Evolutionary conservation across 768 basidiomycete species (phyloP), one percentile per base, ranked within the genome.

Genomic region (Lyophyllum semitale): DNA sequence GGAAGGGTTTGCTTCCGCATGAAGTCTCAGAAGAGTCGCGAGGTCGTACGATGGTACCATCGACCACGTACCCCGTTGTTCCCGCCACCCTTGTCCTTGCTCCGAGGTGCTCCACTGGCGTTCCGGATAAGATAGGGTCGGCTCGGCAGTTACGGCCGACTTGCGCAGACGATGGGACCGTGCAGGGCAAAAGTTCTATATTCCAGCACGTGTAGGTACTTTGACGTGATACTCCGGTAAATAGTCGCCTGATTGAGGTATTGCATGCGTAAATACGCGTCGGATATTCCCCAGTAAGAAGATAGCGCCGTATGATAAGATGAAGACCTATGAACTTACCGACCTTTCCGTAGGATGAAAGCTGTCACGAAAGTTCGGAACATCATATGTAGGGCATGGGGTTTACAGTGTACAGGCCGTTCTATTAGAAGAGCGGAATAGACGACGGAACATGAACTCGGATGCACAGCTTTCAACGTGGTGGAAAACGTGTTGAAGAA

Each of bases 211-310:
- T 56, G 60, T 51, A 26, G 48, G 26, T 13, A 22, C 4, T 3
- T 55, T 61, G 57, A 62, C 61, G 58, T 57, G 49, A 56, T 61
- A 57, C 54, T 58, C 65, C 64, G 66, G 64, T 59, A 59, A 60
- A 55, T 48, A 51, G 51, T 54, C 54, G 33, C 54, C 47, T 37
- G 41, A 58, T 53, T 56, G 55, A 59, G 62, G 38, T 54, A 59
- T 46, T 4, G 54, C 48, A 33, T 41, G 45, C 45, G 46, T n/a
- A 42, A 22, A 15, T 42, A 38, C 38, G 29, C 48, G 35, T 20
- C 51, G 43, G 15, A 33, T 33, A 50, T 37, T 8, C 22, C 23
- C 42, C 32, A 53, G n/a, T n/a, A 42, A 59, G 49, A 40, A 52
- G 44, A 41, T 15, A 37, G 27, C 41, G 48, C 44, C 33, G 50